A percentile compares a stretch with the other conserved stretches of the same genome.
These are phyloP conservation scores for Heracleum sosnowskyi DNA, from an alignment of 129 eudicot genomes.

Conservation along the genomic window DNA sequence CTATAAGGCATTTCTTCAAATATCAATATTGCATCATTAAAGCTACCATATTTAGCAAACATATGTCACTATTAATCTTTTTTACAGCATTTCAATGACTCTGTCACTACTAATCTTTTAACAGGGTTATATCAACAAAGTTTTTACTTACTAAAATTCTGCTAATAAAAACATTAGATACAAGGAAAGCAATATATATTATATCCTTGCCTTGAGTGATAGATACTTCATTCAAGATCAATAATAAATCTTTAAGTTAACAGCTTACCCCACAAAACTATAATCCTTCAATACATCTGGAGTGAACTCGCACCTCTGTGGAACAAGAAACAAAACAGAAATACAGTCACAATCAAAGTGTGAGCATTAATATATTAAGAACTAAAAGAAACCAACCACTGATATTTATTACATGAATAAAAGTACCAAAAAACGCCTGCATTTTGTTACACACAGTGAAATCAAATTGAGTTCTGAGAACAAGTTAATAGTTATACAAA, in stretches of 20 bases:
- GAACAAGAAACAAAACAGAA: background rate
- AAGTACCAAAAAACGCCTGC: background rate
- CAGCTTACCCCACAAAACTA: background rate
- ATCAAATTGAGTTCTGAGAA: background rate
- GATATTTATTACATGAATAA: background rate
- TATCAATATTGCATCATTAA: conserved; percentile 15
- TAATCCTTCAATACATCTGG: background rate
- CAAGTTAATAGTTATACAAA: too few species aligned
- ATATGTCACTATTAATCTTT: too few species aligned
- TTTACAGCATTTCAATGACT: background rate
- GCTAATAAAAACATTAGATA: background rate
- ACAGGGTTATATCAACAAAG: background rate
- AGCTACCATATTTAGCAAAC: conserved; percentile 30
- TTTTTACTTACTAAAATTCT: background rate
- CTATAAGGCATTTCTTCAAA: conserved; percentile 23
- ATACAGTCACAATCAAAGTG: background rate
- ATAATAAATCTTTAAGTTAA: background rate
- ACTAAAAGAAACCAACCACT: too few species aligned
- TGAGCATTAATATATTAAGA: background rate
- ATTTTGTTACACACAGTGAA: background rate
- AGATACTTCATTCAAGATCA: background rate
- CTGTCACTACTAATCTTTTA: background rate
- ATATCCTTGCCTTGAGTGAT: background rate
- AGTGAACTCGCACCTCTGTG: background rate
- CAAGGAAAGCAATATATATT: background rate